phyloP scores from a whole-genome alignment of 2,329 filamentous ascomycete species.

The Fusarium sp. region DNA sequence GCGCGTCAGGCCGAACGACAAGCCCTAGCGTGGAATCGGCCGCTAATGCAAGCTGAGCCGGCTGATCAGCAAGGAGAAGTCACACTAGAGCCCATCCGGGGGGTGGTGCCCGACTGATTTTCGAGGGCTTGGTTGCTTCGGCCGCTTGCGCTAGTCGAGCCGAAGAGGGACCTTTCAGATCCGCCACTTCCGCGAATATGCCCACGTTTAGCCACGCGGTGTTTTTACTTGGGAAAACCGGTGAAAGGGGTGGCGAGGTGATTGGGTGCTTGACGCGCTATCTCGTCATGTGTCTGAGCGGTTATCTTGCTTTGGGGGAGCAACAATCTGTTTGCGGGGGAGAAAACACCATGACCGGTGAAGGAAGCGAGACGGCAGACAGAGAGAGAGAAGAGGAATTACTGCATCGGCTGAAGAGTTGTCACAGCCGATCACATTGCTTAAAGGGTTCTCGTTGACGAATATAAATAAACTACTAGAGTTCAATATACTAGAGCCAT shows the following conservation, averaged over 20 bases:
- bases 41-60: constrained; percentile 35
- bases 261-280: background rate
- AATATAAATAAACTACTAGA: constrained; percentile 12
- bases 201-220: background rate
- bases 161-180: background rate
- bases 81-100: background rate
- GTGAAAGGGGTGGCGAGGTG: background rate
- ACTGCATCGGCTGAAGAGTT: background rate
- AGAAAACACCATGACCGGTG: constrained; percentile 1
- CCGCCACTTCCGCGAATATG: background rate
- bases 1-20: constrained; percentile 9
- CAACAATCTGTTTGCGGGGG: background rate
- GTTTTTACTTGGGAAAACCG: background rate
- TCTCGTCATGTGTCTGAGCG: background rate
- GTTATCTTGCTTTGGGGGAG: background rate
- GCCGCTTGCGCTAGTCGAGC: background rate
- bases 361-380: background rate
- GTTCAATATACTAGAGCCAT: constrained; percentile 38
- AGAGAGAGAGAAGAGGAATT: background rate
- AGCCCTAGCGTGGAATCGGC: constrained; percentile 23
- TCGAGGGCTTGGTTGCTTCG: constrained; percentile 1
- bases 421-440: constrained; percentile 47
- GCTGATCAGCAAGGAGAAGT: background rate
- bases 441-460: constrained; percentile 15
- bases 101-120: background rate